Conservation (phyloP, 352 stramenopile species). For the Phytophthora quininea region DNA sequence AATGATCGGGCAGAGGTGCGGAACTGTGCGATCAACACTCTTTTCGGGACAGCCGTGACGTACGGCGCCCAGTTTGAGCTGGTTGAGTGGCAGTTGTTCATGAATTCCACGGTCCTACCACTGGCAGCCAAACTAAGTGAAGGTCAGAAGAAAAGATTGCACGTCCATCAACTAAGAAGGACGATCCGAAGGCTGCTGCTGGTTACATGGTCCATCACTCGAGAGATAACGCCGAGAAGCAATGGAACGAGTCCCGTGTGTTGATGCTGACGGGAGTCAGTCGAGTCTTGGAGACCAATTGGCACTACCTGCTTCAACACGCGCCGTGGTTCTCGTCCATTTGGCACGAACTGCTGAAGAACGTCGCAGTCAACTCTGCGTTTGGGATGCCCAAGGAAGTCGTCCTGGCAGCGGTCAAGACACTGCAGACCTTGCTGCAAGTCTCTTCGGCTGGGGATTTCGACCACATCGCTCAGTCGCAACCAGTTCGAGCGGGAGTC, state of each 20-base stretch:
- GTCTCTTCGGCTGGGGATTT: conserved; percentile 77
- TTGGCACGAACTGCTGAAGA: conserved; percentile 66
- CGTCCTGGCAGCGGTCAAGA: conserved; percentile 72
- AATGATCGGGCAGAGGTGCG: conserved; percentile 94
- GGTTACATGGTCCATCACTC: conserved; percentile 94
- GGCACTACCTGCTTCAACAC: conserved; percentile 66
- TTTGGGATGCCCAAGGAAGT: conserved; percentile 78
- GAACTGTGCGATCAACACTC: conserved; percentile 97
- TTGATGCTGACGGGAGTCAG: conserved; percentile 94
- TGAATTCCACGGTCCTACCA: conserved; percentile 94
- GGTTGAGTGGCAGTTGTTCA: conserved; percentile 92
- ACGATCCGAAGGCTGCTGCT: conserved; percentile 16
- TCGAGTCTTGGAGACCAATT: conserved; percentile 91
- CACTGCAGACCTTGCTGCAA: conserved; percentile 84
- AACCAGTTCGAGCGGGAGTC: conserved; percentile 80
- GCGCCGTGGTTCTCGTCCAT: conserved; percentile 65
- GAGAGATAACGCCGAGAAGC: conserved; percentile 94
- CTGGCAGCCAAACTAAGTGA: conserved; percentile 76
- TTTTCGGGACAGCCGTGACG: conserved; percentile 97
- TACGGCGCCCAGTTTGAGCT: conserved; percentile 92
- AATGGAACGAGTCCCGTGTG: conserved; percentile 97
- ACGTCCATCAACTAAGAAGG: conserved; percentile 10
- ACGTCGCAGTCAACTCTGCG: conserved; percentile 60
- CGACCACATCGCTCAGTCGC: conserved; percentile 70
- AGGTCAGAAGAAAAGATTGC: conserved; percentile 31